phyloP scores from a whole-genome alignment of 1,284 basidiomycete genomes.

The Uromyces viciae-fabae region DNA sequence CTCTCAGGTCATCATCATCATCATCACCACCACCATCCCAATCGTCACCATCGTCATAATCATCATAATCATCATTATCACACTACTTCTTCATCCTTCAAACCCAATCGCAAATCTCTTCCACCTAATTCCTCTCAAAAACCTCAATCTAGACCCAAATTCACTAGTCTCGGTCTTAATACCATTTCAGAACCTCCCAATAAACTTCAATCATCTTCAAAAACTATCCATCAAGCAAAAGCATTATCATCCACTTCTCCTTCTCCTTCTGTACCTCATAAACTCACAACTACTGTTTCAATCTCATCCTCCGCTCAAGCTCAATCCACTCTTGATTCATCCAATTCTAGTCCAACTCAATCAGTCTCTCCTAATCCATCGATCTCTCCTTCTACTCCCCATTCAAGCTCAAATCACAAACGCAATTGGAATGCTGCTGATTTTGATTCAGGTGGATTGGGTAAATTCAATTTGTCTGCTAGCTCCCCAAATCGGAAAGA shows the following conservation, averaged over 20 bases:
- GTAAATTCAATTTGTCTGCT: neutral
- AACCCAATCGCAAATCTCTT: slow-evolving; percentile 58
- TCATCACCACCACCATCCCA: slow-evolving; percentile 26
- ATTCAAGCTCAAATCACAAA: neutral
- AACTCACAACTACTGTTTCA: neutral
- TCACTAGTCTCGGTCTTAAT: neutral
- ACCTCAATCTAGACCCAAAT: neutral
- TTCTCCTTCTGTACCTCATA: neutral
- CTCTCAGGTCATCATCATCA: slow-evolving; percentile 31
- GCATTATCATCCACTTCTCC: neutral
- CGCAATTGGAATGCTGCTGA: slow-evolving; percentile 43
- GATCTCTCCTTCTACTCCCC: neutral
- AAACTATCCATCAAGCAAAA: neutral
- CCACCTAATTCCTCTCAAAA: slow-evolving; percentile 57
- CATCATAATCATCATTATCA: neutral
- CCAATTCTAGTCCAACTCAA: neutral
- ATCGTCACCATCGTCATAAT: slow-evolving; percentile 37
- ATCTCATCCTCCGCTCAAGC: neutral
- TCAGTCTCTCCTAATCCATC: neutral
- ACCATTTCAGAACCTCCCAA: slow-evolving; percentile 3
- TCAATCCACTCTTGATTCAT: neutral
- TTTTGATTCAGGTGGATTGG: slow-evolving; percentile 36
- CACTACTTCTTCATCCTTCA: slow-evolving; percentile 43
- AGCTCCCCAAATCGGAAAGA: neutral
- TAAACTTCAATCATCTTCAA: neutral